Evolutionary conservation across 805 yeast species (phyloP).

Genomic region (Teunomyces cretensis): DNA sequence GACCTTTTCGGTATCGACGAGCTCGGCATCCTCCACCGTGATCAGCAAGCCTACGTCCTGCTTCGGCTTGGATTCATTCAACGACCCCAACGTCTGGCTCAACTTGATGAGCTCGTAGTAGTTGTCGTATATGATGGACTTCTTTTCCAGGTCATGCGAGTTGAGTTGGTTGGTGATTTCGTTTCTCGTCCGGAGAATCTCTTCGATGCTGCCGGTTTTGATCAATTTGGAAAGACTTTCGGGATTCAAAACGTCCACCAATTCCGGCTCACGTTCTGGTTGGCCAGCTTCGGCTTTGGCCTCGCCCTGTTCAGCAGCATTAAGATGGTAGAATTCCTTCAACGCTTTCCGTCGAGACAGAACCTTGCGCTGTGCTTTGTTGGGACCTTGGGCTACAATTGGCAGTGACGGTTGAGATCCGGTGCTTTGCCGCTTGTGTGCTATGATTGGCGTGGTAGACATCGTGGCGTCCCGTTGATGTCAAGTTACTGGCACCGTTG

Average conservation of each 20-base stretch:
- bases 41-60: conserved; percentile 3
- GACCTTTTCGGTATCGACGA: conserved; percentile 17
- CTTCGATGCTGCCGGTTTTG: conserved; percentile 23
- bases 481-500: no score
- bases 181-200: conserved; percentile 32
- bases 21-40: conserved; percentile 7
- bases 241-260: conserved; percentile 10
- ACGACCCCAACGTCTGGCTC: conserved; percentile 49
- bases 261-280: neutral
- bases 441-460: conserved; percentile 20
- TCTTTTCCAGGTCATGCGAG: conserved; percentile 58
- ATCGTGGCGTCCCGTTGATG: no score
- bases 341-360: conserved; percentile 42
- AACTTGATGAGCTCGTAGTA: conserved; percentile 72
- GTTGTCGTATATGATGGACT: conserved; percentile 71
- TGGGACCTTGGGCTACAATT: neutral
- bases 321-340: conserved; percentile 40
- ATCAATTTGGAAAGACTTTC: conserved; percentile 20
- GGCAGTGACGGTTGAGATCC: conserved; percentile 5
- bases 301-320: neutral
- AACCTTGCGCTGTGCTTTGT: conserved; percentile 25
- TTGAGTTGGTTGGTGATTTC: conserved; percentile 44
- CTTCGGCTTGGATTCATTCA: conserved; percentile 5
- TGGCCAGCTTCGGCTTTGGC: neutral
- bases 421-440: conserved; percentile 27